Base-by-base conservation (phyloP, 371 early-diverging fungal species). In the Mucor indicus region DNA sequence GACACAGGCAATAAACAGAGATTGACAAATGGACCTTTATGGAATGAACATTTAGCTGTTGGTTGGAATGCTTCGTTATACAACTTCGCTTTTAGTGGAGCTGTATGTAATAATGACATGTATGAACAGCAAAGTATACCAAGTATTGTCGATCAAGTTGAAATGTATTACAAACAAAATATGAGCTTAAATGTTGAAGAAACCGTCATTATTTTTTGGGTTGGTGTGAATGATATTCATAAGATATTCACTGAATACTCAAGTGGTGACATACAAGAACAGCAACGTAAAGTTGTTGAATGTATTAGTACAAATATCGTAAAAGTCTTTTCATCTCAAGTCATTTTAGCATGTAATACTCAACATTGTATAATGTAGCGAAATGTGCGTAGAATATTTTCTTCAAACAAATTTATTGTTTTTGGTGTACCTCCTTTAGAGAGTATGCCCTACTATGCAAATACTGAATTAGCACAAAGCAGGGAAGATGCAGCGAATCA, bases 1-100 rank as follows among this genome's bases (percentile, higher is more conserved):
- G 70, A 75, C 46, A 50, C 44, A 13, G 75, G 75, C 10, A 75
- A 69, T 32, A 39, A 51, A 19, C 62, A 64, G 23, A 48, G 63
- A 30, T 53, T 59, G 27, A 67, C 67, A 1, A 75, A 75, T 39
- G 75, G 75, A n/a, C 75, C 75, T n/a, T 19, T 69, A 12, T 75
- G 75, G 75, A 65, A 50, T 25, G 67, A 75, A 45, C 41, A 66
- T 52, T 38, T 75, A 16, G 71, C 75, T 23, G 61, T 61, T 8
- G 69, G 69, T 2, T 75, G 75, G 75, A 48, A 71, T 15, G 67
- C 71, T 0, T 48, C 67, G 1, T 48, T 71, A 2, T 60, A 71
- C 29, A 69, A 53, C 21, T 75, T 75, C 59, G 75, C 75, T 3
- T 75, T 62, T 44, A 59, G 60, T 39, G 75, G 72, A 0, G 64